Base-by-base conservation (phyloP, 768 basidiomycete genomes). In the Cytidiella melzeri region DNA sequence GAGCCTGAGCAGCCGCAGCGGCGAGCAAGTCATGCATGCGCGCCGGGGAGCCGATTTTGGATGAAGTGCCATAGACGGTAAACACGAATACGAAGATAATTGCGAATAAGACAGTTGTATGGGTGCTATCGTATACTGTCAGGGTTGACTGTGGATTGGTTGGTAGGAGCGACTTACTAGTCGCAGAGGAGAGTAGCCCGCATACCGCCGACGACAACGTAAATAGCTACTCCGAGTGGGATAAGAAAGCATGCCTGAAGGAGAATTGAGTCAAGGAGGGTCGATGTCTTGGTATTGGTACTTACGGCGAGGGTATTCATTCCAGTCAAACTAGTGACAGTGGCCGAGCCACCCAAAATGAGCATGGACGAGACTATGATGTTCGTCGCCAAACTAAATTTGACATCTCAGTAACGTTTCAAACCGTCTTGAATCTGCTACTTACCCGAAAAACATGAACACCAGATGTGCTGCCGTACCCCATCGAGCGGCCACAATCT, bases 361-460 rank as follows among this genome's bases (percentile, higher is more conserved):
- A 84, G 71, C 84, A 87, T 89, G 10, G 84, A 87, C 43, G 87
- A 89, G n/a, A 93, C 92, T 59, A 94, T 88, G 48, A 95, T 73
- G 64, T 94, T 94, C 27, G 93, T 93, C 2, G 88, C 84, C 6
- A 96, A 71, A n/a, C 82, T 82, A 43, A 21, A 43, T 39, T 30
- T 41, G 41, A 43, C n/a, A n/a, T n/a, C n/a, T n/a, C n/a, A n/a
- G n/a, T n/a, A n/a, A n/a, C n/a, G n/a, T n/a, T n/a, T n/a, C n/a
- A n/a, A n/a, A n/a, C n/a, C n/a, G n/a, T n/a, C n/a, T n/a, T n/a
- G n/a, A n/a, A n/a, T n/a, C n/a, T 9, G 4, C 40, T 1, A 5
- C 52, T 24, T 5, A 66, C 79, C 87, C 92, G 60, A 95, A 95
- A 71, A 89, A 85, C 74, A 94, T 81, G 73, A 95, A 94, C 5